Evolutionary conservation across 345 rosid species (phyloP).

Genomic region (Dipteronia dyeriana): DNA sequence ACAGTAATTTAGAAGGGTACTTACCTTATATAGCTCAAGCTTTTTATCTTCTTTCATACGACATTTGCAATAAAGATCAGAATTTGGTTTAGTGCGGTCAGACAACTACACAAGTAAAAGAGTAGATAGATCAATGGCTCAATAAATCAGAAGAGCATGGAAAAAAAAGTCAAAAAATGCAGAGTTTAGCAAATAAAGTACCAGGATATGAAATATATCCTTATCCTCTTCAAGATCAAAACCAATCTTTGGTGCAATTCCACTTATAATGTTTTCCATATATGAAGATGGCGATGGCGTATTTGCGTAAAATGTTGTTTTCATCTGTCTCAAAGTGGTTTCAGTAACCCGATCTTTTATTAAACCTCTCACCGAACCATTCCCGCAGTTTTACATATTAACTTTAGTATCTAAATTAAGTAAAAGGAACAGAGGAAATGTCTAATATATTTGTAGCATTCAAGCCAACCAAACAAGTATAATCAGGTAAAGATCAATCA

Average conservation of each 20-base stretch:
- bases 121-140: neutral
- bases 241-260: conserved; percentile 11
- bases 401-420: too few relatives aligned
- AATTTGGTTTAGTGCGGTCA: neutral
- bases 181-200: neutral
- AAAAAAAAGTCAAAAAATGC: neutral
- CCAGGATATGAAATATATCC: conserved; percentile 13
- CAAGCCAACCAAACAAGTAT: too few relatives aligned
- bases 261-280: conserved; percentile 19
- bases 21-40: conserved; percentile 40
- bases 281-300: conserved; percentile 16
- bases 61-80: conserved; percentile 43
- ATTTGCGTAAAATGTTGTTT: conserved; percentile 19
- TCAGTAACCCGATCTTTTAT: conserved; percentile 6
- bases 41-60: conserved; percentile 24
- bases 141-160: neutral
- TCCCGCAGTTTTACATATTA: conserved; percentile 10
- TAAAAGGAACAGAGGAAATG: too few relatives aligned
- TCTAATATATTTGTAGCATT: too few relatives aligned
- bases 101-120: neutral
- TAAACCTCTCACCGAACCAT: neutral
- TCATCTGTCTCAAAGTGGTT: conserved; percentile 16
- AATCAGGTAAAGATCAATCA: too few relatives aligned
- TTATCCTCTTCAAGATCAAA: conserved; percentile 2
- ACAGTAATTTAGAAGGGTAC: conserved; percentile 10